phyloP scores from a whole-genome alignment of 176 grass and related monocot genomes.

The Rhipidocladum racemiflorum region DNA sequence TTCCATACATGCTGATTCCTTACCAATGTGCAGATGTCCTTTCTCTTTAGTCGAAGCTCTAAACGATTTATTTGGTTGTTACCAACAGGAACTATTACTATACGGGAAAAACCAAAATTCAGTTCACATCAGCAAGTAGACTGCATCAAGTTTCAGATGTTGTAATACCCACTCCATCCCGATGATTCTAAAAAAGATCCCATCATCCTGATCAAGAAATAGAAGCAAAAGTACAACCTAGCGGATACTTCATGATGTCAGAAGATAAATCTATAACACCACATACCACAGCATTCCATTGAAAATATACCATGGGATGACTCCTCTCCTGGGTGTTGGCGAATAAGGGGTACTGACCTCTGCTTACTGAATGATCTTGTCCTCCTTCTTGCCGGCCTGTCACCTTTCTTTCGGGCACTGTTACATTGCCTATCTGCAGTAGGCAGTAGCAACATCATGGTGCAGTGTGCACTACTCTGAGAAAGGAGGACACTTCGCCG shows the following conservation, averaged over 20 bases:
- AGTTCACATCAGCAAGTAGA: neutral
- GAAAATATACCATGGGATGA: no score
- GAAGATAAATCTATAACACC: neutral
- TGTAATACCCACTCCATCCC: neutral
- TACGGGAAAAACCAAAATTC: neutral
- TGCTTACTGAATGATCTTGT: neutral
- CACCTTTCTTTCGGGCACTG: neutral
- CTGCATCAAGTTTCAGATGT: neutral
- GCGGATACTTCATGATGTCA: neutral
- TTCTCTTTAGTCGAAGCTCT: neutral
- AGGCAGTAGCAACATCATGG: neutral
- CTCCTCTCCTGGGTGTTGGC: neutral
- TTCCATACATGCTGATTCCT: neutral
- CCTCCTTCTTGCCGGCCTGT: neutral
- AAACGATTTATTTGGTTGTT: neutral
- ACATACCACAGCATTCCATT: no score
- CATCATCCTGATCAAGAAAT: neutral
- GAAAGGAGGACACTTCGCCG: neutral
- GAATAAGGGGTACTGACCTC: neutral
- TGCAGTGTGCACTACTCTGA: neutral
- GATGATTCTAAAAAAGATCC: neutral
- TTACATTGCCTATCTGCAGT: neutral
- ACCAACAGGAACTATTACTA: neutral
- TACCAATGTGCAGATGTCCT: neutral
- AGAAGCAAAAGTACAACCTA: neutral